Percentiles rank a stretch among this genome's conserved stretches.
These are phyloP conservation scores for Zychaea mexicana DNA, from an alignment of 371 early-diverging fungal genomes.

Conservation along the genomic window DNA sequence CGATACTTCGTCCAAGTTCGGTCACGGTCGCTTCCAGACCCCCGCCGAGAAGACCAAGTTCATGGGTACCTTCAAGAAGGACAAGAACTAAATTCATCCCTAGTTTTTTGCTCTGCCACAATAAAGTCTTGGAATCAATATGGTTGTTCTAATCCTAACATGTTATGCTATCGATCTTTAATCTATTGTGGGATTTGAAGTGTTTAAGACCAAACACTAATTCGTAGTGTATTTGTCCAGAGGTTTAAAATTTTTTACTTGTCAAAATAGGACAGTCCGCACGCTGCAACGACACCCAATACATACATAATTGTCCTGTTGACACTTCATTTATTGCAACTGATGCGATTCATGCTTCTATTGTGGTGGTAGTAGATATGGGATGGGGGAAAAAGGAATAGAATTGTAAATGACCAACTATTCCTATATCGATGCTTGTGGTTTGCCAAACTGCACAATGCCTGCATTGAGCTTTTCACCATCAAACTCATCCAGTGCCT, in stretches of 20 bases:
- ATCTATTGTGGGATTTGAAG: too few species aligned
- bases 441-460: constrained; percentile 41
- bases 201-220: too few species aligned
- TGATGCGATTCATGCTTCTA: background rate
- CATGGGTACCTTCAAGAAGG: constrained; percentile 95
- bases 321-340: background rate
- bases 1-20: constrained; percentile 99
- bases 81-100: constrained; percentile 26
- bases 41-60: constrained; percentile 96
- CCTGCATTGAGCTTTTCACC: constrained; percentile 50
- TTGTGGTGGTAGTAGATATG: background rate
- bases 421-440: constrained; percentile 14
- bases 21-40: constrained; percentile 99
- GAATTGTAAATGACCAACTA: too few species aligned
- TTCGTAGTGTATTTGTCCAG: too few species aligned
- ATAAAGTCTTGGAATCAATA: constrained; percentile 1
- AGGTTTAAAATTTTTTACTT: too few species aligned
- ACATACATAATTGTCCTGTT: too few species aligned
- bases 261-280: too few species aligned
- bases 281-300: too few species aligned
- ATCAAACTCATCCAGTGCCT: constrained; percentile 56
- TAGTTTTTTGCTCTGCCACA: background rate
- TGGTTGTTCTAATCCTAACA: background rate
- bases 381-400: background rate
- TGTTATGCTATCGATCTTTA: background rate